phyloP scores from a whole-genome alignment of 2,329 filamentous ascomycete genomes.

The Chaetoscypha palmicola region DNA sequence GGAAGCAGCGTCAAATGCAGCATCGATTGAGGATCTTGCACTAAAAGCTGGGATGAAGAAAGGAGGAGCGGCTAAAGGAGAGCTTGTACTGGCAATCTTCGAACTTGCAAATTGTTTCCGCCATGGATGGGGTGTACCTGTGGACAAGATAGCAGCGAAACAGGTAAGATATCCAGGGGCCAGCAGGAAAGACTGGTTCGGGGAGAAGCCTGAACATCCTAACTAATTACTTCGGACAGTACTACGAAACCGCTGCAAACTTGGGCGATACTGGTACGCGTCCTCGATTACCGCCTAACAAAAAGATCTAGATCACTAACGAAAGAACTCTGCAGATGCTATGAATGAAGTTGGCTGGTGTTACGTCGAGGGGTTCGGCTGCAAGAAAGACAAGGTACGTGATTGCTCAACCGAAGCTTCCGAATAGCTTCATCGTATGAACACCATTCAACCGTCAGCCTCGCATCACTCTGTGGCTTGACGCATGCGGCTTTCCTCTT shows the following conservation, averaged over 20 bases:
- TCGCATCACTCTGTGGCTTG: slow-evolving; percentile 27
- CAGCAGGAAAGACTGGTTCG: slow-evolving; percentile 18
- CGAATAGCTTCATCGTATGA: slow-evolving; percentile 22
- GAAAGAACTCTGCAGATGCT: slow-evolving; percentile 56
- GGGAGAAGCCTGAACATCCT: slow-evolving; percentile 17
- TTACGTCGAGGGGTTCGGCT: slow-evolving; percentile 93
- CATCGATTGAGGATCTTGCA: slow-evolving; percentile 76
- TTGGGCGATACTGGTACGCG: slow-evolving; percentile 72
- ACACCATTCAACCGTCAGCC: slow-evolving; percentile 21
- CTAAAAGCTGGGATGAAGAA: slow-evolving; percentile 84
- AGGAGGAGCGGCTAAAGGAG: slow-evolving; percentile 89
- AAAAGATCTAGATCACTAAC: slow-evolving; percentile 18
- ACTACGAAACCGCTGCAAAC: slow-evolving; percentile 97
- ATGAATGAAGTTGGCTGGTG: slow-evolving; percentile 98
- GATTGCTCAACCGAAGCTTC: slow-evolving; percentile 16
- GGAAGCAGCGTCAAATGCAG: slow-evolving; percentile 83
- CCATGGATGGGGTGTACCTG: slow-evolving; percentile 85
- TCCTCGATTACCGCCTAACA: slow-evolving; percentile 1
- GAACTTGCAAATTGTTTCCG: slow-evolving; percentile 91
- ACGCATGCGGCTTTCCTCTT: slow-evolving; percentile 15
- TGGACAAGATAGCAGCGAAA: slow-evolving; percentile 78
- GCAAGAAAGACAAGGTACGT: slow-evolving; percentile 96
- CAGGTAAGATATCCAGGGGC: slow-evolving; percentile 41
- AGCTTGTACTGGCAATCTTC: slow-evolving; percentile 92
- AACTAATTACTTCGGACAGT: slow-evolving; percentile 45